Conservation (phyloP, 192 early-diverging fungal genomes). For the Thamnidium elegans region DNA sequence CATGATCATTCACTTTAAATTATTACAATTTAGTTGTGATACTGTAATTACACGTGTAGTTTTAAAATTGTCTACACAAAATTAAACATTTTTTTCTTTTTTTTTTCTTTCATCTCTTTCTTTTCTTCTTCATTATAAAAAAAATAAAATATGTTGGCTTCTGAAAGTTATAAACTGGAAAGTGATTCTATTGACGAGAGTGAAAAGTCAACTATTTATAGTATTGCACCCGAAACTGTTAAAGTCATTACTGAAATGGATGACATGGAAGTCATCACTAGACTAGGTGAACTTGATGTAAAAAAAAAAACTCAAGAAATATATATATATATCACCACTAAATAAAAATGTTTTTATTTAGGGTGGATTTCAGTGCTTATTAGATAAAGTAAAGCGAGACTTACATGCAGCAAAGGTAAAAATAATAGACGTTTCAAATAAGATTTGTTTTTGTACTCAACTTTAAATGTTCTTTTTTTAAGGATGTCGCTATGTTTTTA, state of each 20-base stretch:
- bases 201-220: neutral
- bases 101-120: neutral
- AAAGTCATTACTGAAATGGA: constrained; percentile 3
- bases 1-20: constrained; percentile 21
- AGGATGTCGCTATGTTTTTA: constrained; percentile 77
- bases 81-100: neutral
- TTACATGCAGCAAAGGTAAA: constrained; percentile 66
- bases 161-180: constrained; percentile 11
- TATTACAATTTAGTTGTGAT: neutral
- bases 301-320: neutral
- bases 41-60: too few species aligned
- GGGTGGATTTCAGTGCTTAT: constrained; percentile 29
- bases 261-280: constrained; percentile 12
- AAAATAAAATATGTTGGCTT: constrained; percentile 1
- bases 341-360: neutral
- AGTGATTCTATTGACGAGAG: neutral
- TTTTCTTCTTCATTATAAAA: neutral
- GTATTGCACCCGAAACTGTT: neutral
- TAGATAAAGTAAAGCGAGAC: constrained; percentile 69
- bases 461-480: constrained; percentile 13
- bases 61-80: too few species aligned
- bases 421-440: neutral
- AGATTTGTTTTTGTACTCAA: neutral
- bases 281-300: constrained; percentile 11
- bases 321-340: too few species aligned